These are phyloP conservation scores for Cyclospora cayetanensis DNA, from an alignment of 169 alveolate species.

Conservation along the genomic window DNA sequence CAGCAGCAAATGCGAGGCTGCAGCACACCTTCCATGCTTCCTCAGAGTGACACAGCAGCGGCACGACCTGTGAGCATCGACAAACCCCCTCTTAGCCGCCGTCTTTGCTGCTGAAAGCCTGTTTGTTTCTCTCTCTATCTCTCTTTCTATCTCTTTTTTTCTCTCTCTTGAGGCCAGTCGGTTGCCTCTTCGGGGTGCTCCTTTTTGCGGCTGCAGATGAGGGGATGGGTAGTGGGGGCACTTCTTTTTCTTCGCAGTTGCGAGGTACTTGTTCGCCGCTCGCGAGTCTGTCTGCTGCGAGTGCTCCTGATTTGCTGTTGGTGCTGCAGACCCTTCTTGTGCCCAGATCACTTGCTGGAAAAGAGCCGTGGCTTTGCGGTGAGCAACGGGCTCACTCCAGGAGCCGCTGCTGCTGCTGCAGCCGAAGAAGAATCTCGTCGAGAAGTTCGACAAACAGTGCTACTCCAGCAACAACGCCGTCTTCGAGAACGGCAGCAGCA, in stretches of 20 bases:
- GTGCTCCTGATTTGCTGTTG: neutral
- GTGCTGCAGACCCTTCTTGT: neutral
- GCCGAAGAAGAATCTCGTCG: neutral
- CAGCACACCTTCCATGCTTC: neutral
- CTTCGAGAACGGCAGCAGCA: neutral
- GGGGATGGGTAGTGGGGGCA: neutral
- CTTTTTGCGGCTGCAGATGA: neutral
- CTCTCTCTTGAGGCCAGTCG: no score
- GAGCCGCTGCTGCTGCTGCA: neutral
- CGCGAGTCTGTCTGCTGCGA: neutral
- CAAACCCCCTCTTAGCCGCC: neutral
- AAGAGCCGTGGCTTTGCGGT: neutral
- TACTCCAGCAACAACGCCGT: neutral
- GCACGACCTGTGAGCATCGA: neutral
- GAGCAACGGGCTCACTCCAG: neutral
- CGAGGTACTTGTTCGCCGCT: neutral
- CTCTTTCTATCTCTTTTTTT: no score
- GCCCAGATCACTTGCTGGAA: neutral
- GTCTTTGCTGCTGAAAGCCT: neutral
- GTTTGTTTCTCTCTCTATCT: no score
- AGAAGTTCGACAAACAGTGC: neutral
- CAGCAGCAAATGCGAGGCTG: neutral
- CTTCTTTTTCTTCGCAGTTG: neutral
- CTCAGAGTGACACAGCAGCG: neutral
- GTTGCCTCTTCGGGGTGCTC: no score